phyloP scores from a whole-genome alignment of 106 monocot species.

The Apostasia shenzhenica region DNA sequence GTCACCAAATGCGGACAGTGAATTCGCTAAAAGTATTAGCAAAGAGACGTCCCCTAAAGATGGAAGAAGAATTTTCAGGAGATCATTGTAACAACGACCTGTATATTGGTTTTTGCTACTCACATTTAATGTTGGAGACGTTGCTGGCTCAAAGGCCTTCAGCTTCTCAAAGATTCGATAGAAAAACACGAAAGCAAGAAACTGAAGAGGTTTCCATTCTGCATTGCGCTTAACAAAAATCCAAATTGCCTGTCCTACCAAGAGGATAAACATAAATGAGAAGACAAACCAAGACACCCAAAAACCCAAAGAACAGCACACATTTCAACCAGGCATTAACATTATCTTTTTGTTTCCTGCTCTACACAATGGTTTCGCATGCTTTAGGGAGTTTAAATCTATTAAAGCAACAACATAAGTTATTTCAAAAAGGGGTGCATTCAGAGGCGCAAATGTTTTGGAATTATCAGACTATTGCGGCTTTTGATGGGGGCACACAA shows the following conservation, averaged over 20 bases:
- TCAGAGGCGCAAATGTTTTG: too few species aligned
- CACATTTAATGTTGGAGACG: constrained; percentile 49
- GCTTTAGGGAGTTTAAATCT: neutral
- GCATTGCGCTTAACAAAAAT: constrained; percentile 54
- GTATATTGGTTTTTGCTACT: constrained; percentile 14
- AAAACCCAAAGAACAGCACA: neutral
- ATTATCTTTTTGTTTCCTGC: too few species aligned
- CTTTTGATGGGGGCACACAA: too few species aligned
- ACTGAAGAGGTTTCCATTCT: constrained; percentile 92
- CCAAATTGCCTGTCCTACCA: constrained; percentile 50
- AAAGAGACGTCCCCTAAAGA: too few species aligned
- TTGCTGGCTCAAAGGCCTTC: constrained; percentile 66
- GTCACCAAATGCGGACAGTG: too few species aligned
- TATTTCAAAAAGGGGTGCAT: too few species aligned
- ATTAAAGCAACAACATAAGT: neutral
- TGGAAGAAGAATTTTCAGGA: too few species aligned
- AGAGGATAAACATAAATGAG: neutral
- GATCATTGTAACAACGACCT: too few species aligned
- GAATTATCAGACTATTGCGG: too few species aligned
- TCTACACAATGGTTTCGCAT: neutral
- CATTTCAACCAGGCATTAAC: neutral
- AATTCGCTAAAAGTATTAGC: too few species aligned
- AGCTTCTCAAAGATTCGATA: constrained; percentile 93
- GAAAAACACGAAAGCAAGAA: constrained; percentile 76
- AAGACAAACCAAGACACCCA: neutral